Percentiles rank a stretch among this genome's conserved stretches.
Conservation (phyloP, 2,329 filamentous ascomycete genomes). For the Talaromyces amestolkiae region DNA sequence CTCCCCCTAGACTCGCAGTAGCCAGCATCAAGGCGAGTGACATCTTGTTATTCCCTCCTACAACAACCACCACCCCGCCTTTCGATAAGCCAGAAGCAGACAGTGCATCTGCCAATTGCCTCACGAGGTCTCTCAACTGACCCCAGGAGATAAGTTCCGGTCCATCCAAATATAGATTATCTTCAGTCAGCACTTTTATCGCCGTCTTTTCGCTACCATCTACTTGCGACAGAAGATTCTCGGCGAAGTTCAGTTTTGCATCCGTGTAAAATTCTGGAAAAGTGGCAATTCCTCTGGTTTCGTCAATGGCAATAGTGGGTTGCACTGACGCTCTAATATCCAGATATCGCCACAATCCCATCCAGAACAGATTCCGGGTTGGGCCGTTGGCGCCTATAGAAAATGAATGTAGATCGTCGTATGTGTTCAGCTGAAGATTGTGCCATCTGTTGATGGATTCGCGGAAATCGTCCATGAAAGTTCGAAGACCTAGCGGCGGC, state of each 20-base stretch:
- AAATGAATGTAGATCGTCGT: conserved; percentile 2
- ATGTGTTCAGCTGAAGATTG: background rate
- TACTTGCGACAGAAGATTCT: background rate
- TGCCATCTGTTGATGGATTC: conserved; percentile 3
- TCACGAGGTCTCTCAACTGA: background rate
- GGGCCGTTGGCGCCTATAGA: background rate
- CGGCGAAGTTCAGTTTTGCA: conserved; percentile 1
- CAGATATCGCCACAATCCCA: conserved; percentile 2
- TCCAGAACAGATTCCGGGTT: conserved; percentile 10
- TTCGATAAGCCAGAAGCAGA: background rate
- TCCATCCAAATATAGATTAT: background rate
- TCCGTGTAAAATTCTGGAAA: background rate
- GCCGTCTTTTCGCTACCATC: background rate
- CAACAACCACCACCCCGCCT: background rate
- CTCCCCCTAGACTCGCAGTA: background rate
- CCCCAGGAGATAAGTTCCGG: conserved; percentile 3
- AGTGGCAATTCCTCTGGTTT: background rate
- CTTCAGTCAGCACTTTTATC: background rate
- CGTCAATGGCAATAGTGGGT: conserved; percentile 5
- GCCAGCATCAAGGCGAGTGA: background rate
- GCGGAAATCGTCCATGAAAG: conserved; percentile 8
- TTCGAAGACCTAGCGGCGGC: background rate
- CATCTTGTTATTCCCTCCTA: background rate
- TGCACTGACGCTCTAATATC: conserved; percentile 10
- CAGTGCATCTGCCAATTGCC: background rate